These are phyloP conservation scores for Amaranthus tricolor DNA, from an alignment of 179 eudicot species.

Conservation along the genomic window DNA sequence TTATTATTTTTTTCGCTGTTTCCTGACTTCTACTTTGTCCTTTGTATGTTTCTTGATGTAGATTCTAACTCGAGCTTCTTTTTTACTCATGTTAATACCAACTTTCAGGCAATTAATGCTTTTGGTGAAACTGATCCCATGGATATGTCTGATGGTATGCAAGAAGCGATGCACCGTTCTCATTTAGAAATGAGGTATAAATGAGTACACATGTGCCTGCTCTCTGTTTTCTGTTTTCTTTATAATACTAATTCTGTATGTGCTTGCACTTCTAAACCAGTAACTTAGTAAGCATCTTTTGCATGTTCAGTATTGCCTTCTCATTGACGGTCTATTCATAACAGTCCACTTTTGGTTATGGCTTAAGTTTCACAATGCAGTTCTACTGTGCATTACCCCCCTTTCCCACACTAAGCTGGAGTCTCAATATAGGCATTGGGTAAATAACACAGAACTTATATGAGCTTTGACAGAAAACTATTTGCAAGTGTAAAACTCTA, in stretches of 20 bases:
- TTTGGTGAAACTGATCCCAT: constrained; percentile 69
- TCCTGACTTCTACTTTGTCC: not conserved
- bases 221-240: constrained; percentile 6
- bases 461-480: not conserved
- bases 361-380: not conserved
- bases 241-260: not conserved
- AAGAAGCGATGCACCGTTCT: constrained; percentile 95
- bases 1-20: not conserved
- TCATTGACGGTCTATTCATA: not conserved
- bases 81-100: constrained; percentile 55
- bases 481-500: not conserved
- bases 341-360: not conserved
- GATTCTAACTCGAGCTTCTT: constrained; percentile 50
- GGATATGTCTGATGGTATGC: constrained; percentile 96
- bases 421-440: not conserved
- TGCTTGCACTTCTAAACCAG: not conserved
- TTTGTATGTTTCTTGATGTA: constrained; percentile 31
- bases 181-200: constrained; percentile 92
- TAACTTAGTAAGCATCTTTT: not conserved
- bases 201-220: constrained; percentile 41
- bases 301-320: not conserved
- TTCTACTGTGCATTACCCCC: not conserved
- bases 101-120: constrained; percentile 36
- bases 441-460: not conserved
- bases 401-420: not conserved